Evolutionary conservation across 441 rosid species (phyloP), one percentile per base, ranked within the genome.

Genomic region (Croton laevigatus): DNA sequence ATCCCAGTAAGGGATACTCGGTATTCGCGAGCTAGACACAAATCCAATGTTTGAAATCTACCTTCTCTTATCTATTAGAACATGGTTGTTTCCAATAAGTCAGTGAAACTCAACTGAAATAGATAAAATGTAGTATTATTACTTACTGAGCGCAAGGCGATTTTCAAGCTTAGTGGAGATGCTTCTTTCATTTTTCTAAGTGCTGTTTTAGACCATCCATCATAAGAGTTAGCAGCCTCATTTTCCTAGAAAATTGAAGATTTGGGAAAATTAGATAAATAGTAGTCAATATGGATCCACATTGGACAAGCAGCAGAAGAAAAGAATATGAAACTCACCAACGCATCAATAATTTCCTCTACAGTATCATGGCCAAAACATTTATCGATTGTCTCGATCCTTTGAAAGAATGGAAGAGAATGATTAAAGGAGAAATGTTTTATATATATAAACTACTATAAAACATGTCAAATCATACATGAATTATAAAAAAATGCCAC

Each of bases 101-200:
- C 44, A 44, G 32, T 10, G 51, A 22, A 20, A 40, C 62, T 36
- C 7, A 11, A 65, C 58, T 61, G 40, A 65, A 17, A 36, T 12
- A 16, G 46, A 60, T 45, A 19, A 23, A 46, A 62, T n/a, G 36
- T 34, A 62, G 62, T 10, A 58, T 52, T 44, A 37, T 27, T 27
- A 78, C 95, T 85, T 75, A 89, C 98, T 3, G 95, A 91, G 84
- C 72, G 86, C 67, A 95, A 78, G 59, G 93, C 81, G 66, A 95
- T 82, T 89, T 91, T 91, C 75, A 91, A 84, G 90, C 96, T 87
- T 82, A 93, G 54, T 32, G 99, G 99, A 45, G 97, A 89, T 65
- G 97, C 92, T 81, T 86, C 98, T 72, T 81, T 85, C 68, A 85
- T 74, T 74, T 88, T 88, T 73, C 74, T 71, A 6, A 91, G 85